Conservation (phyloP, 1,139 yeast species). For the Taiozyma sp. region DNA sequence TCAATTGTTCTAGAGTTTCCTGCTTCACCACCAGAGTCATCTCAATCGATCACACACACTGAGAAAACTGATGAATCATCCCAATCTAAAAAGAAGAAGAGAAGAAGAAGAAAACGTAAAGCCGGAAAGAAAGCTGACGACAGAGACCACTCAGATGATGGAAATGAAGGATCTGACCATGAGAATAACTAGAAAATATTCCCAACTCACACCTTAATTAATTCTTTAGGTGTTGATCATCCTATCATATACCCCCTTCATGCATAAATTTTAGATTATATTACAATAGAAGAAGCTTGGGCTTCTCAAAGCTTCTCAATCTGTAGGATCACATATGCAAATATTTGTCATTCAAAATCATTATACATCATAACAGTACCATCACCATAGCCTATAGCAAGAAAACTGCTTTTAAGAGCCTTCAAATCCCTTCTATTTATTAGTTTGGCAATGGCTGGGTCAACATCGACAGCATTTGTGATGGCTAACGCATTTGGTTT, state of each 20-base stretch:
- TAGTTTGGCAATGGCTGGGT: not conserved
- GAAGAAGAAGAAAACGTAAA: not conserved
- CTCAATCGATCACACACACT: not conserved
- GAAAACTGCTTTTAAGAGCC: conserved; percentile 13
- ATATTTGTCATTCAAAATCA: not conserved
- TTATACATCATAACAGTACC: conserved; percentile 30
- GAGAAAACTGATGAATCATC: not conserved
- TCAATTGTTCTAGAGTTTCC: not conserved
- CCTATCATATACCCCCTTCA: not conserved
- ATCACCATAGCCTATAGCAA: conserved; percentile 37
- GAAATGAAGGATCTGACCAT: not conserved
- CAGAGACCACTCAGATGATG: not conserved
- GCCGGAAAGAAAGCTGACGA: not conserved
- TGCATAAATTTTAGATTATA: not conserved
- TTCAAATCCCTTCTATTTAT: conserved; percentile 16
- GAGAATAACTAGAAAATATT: not conserved
- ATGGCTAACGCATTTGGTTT: conserved; percentile 17
- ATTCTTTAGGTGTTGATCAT: not conserved
- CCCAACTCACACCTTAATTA: not conserved
- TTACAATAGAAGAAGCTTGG: not conserved
- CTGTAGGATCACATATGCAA: not conserved
- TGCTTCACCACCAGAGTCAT: not conserved
- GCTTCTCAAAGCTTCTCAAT: not conserved
- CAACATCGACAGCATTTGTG: not conserved
- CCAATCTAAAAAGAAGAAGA: not conserved